Percentiles rank a stretch among this genome's conserved stretches.
Evolutionary conservation across 805 yeast genomes (phyloP).

Genomic region (Teunomyces kruisii): DNA sequence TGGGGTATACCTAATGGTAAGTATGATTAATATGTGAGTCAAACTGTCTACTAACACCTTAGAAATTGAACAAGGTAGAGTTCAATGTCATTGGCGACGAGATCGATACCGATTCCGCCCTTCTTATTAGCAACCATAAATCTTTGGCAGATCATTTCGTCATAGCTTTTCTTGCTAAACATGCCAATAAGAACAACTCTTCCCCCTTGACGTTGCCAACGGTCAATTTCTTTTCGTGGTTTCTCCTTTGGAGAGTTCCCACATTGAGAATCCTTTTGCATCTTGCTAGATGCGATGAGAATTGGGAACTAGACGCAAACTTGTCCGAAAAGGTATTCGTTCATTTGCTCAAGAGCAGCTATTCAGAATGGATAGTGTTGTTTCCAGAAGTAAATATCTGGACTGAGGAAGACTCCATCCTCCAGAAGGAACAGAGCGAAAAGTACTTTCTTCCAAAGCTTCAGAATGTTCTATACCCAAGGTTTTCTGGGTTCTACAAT

Average conservation of each 20-base stretch:
- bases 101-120: constrained; percentile 34
- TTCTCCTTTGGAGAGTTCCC: constrained; percentile 61
- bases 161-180: constrained; percentile 42
- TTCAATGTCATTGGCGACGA: constrained; percentile 44
- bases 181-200: constrained; percentile 19
- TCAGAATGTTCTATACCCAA: constrained; percentile 69
- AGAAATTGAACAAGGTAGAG: constrained; percentile 37
- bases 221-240: constrained; percentile 72
- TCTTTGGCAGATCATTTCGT: constrained; percentile 67
- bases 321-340: constrained; percentile 36
- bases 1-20: constrained; percentile 28
- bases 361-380: constrained; percentile 62
- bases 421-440: constrained; percentile 57
- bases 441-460: constrained; percentile 61
- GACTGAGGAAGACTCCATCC: constrained; percentile 44
- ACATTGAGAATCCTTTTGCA: constrained; percentile 45
- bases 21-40: constrained; percentile 6
- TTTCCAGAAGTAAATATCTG: constrained; percentile 86
- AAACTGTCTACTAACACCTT: constrained; percentile 1
- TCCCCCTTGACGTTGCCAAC: constrained; percentile 34
- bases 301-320: constrained; percentile 55
- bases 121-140: constrained; percentile 58
- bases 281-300: constrained; percentile 62
- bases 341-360: constrained; percentile 32
- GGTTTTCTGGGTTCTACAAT: constrained; percentile 61